Evolutionary conservation across 179 eudicot genomes (phyloP).

Genomic region (Silene coronaria): DNA sequence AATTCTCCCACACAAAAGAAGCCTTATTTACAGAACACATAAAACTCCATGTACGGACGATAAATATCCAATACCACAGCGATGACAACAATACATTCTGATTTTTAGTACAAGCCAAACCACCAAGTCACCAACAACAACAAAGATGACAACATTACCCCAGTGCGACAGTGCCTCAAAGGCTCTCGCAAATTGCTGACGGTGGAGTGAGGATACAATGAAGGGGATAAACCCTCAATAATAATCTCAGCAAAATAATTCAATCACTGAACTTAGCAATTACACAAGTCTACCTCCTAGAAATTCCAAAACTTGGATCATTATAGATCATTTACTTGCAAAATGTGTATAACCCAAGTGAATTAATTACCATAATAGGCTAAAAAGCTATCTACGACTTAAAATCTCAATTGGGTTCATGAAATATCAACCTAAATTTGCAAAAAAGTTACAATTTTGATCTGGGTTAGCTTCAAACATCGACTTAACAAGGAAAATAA

Average conservation of each 20-base stretch:
- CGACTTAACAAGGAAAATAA: not conserved
- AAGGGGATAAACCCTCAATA: too few relatives aligned
- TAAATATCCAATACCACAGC: not conserved
- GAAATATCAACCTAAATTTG: not conserved
- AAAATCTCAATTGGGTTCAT: not conserved
- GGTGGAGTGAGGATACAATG: too few relatives aligned
- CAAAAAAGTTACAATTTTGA: not conserved
- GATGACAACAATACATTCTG: not conserved
- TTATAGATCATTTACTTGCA: not conserved
- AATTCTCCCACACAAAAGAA: not conserved
- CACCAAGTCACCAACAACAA: too few relatives aligned
- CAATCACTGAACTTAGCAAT: not conserved
- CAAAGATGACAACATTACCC: too few relatives aligned
- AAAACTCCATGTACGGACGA: not conserved
- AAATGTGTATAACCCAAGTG: not conserved
- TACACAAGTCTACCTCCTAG: not conserved
- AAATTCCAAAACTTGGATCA: not conserved
- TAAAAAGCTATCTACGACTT: not conserved
- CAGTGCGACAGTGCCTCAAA: too few relatives aligned
- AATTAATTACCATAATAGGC: not conserved
- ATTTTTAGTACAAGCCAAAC: not conserved
- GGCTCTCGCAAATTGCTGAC: too few relatives aligned
- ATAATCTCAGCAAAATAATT: not conserved
- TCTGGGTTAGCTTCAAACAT: slow-evolving; percentile 16
- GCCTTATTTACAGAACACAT: not conserved